phyloP scores from a whole-genome alignment of 2,329 filamentous ascomycete genomes.

The Ceratocystis albifundus region DNA sequence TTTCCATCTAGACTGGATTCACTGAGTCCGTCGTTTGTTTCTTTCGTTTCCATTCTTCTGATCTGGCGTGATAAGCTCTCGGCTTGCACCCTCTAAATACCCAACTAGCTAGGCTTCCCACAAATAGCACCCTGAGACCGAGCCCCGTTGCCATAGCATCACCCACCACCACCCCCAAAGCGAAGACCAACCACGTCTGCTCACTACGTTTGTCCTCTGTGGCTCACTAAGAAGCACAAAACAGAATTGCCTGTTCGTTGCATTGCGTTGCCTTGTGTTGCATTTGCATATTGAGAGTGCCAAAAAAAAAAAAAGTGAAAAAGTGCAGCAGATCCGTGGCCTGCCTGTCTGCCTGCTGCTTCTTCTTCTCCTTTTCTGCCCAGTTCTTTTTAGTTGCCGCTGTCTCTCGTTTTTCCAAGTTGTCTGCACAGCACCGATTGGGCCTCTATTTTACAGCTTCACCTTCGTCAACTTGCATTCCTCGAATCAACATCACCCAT shows the following conservation, averaged over 20 bases:
- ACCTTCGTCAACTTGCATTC: not conserved
- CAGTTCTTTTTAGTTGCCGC: not conserved
- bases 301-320: too few relatives aligned
- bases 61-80: not conserved
- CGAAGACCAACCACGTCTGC: not conserved
- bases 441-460: not conserved
- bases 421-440: not conserved
- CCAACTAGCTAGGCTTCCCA: not conserved
- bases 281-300: slow-evolving; percentile 5
- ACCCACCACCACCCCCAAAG: too few relatives aligned
- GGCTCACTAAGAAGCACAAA: not conserved
- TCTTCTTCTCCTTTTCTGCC: not conserved
- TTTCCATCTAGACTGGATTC: too few relatives aligned
- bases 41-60: too few relatives aligned
- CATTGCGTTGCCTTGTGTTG: slow-evolving; percentile 9
- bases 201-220: not conserved
- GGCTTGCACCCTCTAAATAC: not conserved
- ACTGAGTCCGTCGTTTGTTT: too few relatives aligned
- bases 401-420: not conserved
- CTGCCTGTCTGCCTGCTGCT: too few relatives aligned
- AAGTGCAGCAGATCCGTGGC: slow-evolving; percentile 3
- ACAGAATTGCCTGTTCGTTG: not conserved
- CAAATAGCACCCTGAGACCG: not conserved
- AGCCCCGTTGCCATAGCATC: slow-evolving; percentile 10
- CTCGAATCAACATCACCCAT: not conserved